A percentile compares a stretch with the other conserved stretches of the same genome.
Conservation (phyloP, 495 filamentous ascomycete genomes). For the Immersiella caudata region DNA sequence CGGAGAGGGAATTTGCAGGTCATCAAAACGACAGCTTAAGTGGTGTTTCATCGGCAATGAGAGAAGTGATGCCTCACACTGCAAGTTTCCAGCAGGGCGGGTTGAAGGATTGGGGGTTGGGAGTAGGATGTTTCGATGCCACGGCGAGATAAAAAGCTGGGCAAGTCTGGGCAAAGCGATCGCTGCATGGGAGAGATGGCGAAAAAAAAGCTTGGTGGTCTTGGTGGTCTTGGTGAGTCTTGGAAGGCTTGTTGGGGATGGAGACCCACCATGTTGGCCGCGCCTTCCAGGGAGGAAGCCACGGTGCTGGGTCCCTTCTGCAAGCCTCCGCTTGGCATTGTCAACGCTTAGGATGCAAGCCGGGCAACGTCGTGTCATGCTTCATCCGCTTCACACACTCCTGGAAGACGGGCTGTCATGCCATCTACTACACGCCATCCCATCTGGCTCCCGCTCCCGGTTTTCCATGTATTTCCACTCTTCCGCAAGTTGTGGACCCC, state of each 20-base stretch:
- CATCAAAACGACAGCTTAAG: background rate
- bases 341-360: background rate
- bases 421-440: background rate
- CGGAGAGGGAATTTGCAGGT: background rate
- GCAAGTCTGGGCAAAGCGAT: slow-evolving; percentile 5
- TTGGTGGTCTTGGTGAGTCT: slow-evolving; percentile 5
- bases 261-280: background rate
- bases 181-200: background rate
- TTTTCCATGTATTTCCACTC: slow-evolving; percentile 13
- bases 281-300: slow-evolving; percentile 1
- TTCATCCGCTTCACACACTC: background rate
- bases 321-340: slow-evolving; percentile 16
- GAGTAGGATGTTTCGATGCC: background rate
- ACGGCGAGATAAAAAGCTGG: slow-evolving; percentile 11
- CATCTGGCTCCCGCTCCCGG: slow-evolving; percentile 20
- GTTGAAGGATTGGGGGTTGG: background rate
- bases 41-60: background rate
- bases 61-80: background rate
- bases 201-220: slow-evolving; percentile 2
- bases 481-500: slow-evolving; percentile 1
- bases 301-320: slow-evolving; percentile 16
- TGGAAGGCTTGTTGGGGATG: slow-evolving; percentile 7
- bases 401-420: background rate
- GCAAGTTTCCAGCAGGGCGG: background rate
- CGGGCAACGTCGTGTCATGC: background rate